Conservation (phyloP, 352 stramenopile genomes). For the Elongisporangium anandrum region DNA sequence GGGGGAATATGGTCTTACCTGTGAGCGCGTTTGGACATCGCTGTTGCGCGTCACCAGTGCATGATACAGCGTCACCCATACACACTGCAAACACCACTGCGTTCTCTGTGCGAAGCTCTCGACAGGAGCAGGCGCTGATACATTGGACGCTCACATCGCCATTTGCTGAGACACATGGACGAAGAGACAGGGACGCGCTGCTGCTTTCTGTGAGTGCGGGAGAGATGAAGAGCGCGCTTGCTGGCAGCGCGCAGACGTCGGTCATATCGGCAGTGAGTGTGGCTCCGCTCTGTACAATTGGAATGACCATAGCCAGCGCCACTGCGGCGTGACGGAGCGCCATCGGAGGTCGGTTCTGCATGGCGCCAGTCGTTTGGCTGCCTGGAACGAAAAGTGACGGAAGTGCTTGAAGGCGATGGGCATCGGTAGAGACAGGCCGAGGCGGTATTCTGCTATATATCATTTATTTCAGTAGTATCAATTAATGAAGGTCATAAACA, state of each 20-base stretch:
- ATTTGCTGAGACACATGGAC: background rate
- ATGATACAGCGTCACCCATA: background rate
- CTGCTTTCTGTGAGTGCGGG: background rate
- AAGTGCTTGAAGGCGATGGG: background rate
- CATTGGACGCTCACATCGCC: background rate
- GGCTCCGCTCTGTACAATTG: background rate
- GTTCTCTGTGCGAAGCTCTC: background rate
- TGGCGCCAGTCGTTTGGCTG: background rate
- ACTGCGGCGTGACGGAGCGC: background rate
- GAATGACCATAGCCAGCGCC: background rate
- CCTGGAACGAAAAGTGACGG: background rate
- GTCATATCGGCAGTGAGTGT: background rate
- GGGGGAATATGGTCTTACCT: background rate
- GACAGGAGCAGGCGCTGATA: background rate
- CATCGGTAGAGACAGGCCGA: background rate
- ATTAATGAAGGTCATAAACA: background rate
- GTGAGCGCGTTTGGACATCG: background rate
- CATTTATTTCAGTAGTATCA: background rate
- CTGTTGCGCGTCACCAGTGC: background rate
- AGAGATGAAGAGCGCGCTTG: constrained; percentile 18
- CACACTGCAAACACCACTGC: background rate
- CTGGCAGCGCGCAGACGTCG: constrained; percentile 19
- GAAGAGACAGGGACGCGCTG: background rate
- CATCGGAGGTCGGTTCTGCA: background rate
- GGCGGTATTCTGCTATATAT: background rate